Percentiles rank a stretch among this genome's conserved stretches.
These are phyloP conservation scores for Neobulgaria alba DNA, from an alignment of 2,329 filamentous ascomycete genomes.

Conservation along the genomic window DNA sequence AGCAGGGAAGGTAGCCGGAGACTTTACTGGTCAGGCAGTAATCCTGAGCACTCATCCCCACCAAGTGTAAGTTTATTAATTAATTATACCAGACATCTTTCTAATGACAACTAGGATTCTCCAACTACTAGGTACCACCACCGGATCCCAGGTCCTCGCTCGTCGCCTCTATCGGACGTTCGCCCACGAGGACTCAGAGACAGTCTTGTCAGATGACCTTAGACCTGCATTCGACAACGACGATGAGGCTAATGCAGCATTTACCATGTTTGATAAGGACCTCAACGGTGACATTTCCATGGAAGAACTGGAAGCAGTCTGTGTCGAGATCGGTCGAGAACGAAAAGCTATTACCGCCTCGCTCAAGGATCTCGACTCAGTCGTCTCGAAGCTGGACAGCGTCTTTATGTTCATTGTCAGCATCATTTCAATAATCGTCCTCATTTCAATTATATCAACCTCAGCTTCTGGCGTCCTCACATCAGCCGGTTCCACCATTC, in stretches of 20 bases:
- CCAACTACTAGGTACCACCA: conserved; percentile 63
- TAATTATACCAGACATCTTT: background rate
- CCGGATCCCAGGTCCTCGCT: conserved; percentile 73
- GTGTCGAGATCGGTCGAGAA: conserved; percentile 88
- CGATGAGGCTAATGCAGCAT: conserved; percentile 83
- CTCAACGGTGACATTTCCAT: conserved; percentile 95
- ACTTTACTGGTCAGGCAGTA: conserved; percentile 72
- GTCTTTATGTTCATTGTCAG: conserved; percentile 83
- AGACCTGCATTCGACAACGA: conserved; percentile 68
- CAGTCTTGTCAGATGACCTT: conserved; percentile 70
- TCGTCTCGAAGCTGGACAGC: conserved; percentile 80
- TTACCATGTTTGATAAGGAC: conserved; percentile 90
- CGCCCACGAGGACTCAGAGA: conserved; percentile 64
- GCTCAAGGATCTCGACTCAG: conserved; percentile 88
- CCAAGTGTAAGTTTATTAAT: conserved; percentile 56
- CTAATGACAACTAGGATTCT: conserved; percentile 41
- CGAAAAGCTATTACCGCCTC: conserved; percentile 93
- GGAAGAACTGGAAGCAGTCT: conserved; percentile 87
- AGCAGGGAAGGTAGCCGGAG: conserved; percentile 77
- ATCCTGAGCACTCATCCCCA: conserved; percentile 67
- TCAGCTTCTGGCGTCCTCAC: conserved; percentile 88
- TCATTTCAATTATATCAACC: conserved; percentile 81
- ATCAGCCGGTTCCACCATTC: conserved; percentile 76
- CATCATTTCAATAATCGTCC: conserved; percentile 74
- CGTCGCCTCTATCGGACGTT: conserved; percentile 84